Percentiles rank a stretch among this genome's conserved stretches.
These are phyloP conservation scores for Thielaviopsis punctulata DNA, from an alignment of 2,329 filamentous ascomycete genomes.

Conservation along the genomic window DNA sequence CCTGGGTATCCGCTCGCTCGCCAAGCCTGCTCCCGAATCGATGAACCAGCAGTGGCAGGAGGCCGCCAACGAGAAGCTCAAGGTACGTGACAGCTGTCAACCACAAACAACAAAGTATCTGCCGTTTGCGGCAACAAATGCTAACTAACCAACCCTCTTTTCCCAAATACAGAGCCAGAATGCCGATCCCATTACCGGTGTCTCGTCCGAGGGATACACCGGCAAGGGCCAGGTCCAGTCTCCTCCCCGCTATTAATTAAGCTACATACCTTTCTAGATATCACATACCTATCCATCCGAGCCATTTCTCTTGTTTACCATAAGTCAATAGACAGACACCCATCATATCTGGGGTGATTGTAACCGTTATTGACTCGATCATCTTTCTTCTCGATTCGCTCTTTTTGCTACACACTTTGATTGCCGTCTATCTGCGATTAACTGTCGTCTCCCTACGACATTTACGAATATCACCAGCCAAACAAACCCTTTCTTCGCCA, in stretches of 20 bases:
- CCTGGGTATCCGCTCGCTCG: constrained; percentile 51
- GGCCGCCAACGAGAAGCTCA: constrained; percentile 82
- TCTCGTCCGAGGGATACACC: constrained; percentile 60
- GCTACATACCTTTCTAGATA: constrained; percentile 8
- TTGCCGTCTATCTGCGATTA: background rate
- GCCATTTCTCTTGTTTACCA: constrained; percentile 3
- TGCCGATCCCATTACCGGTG: constrained; percentile 71
- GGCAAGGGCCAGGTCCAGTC: constrained; percentile 68
- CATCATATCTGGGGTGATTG: constrained; percentile 2
- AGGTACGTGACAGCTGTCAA: constrained; percentile 38
- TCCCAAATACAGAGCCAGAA: constrained; percentile 48
- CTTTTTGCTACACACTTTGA: background rate
- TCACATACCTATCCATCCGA: constrained; percentile 12
- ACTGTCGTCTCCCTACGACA: no score
- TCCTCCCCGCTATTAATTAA: constrained; percentile 31
- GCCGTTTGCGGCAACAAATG: background rate
- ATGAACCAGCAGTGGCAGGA: constrained; percentile 98
- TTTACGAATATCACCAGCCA: background rate
- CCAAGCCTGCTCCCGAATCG: constrained; percentile 56
- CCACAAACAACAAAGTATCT: background rate
- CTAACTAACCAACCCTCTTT: constrained; percentile 14
- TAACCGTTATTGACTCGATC: background rate
- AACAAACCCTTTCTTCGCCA: no score
- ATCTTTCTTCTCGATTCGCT: background rate
- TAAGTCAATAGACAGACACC: constrained; percentile 22